These are phyloP conservation scores for Penicillium paxilli DNA, from an alignment of 495 filamentous ascomycete species.

Conservation along the genomic window DNA sequence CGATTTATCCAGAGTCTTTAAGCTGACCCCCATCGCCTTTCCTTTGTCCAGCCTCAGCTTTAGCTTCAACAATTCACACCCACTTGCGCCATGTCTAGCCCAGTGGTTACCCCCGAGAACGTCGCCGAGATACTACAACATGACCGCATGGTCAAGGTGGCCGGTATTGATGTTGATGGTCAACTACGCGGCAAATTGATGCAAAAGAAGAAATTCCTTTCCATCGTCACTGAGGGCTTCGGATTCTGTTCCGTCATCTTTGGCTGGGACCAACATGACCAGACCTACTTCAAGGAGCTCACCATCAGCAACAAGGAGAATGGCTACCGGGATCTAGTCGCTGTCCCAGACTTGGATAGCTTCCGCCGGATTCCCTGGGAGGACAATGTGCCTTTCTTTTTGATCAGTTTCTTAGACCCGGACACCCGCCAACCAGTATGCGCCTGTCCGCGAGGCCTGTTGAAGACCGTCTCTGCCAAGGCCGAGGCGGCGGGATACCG, in stretches of 20 bases:
- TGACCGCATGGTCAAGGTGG: conserved; percentile 88
- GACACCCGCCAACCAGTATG: conserved; percentile 61
- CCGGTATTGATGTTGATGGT: conserved; percentile 90
- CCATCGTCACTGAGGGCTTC: conserved; percentile 78
- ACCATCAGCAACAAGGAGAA: conserved; percentile 90
- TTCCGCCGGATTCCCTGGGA: conserved; percentile 97
- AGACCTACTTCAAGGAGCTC: conserved; percentile 81
- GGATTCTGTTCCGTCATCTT: conserved; percentile 97
- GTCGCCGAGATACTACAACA: conserved; percentile 62
- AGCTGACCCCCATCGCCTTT: background rate
- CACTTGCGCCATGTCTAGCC: conserved; percentile 15
- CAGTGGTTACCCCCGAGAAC: conserved; percentile 56
- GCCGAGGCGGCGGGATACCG: conserved; percentile 62
- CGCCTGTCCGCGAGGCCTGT: conserved; percentile 77
- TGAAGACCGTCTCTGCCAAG: conserved; percentile 69
- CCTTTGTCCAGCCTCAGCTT: background rate
- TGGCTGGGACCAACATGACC: conserved; percentile 98
- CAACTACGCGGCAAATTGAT: conserved; percentile 90
- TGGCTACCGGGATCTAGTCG: conserved; percentile 87
- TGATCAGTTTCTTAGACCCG: conserved; percentile 78
- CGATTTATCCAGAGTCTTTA: background rate
- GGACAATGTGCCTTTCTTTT: conserved; percentile 86
- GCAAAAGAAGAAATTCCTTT: conserved; percentile 94
- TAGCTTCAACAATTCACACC: background rate
- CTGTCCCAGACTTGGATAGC: conserved; percentile 74